These are phyloP conservation scores for Lotus japonicus DNA, from an alignment of 306 rosid species.

Conservation along the genomic window DNA sequence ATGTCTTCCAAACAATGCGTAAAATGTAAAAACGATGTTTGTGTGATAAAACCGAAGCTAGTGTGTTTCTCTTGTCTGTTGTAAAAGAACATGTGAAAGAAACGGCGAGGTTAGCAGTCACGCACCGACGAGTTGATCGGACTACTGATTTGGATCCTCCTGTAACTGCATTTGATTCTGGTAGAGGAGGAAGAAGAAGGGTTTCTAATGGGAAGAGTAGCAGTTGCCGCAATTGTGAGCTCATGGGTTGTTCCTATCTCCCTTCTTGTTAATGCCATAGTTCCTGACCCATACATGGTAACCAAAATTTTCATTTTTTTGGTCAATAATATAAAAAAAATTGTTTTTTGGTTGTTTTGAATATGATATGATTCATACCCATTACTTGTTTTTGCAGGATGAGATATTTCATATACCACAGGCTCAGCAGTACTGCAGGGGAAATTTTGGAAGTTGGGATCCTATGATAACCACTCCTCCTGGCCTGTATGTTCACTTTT, in stretches of 20 bases:
- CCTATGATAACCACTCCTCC: conserved; percentile 98
- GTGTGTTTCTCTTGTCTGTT: too few species aligned
- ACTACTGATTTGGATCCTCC: too few species aligned
- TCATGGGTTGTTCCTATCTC: conserved; percentile 70
- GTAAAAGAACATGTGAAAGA: too few species aligned
- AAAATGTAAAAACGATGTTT: too few species aligned
- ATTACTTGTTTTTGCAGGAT: conserved; percentile 48
- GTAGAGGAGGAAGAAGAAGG: not conserved
- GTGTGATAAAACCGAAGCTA: too few species aligned
- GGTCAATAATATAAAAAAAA: not conserved
- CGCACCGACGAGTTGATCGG: too few species aligned
- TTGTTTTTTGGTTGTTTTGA: not conserved
- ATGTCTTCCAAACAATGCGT: too few species aligned
- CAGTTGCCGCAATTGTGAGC: conserved; percentile 66
- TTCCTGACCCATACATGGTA: conserved; percentile 87
- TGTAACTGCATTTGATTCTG: not conserved
- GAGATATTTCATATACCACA: conserved; percentile 91
- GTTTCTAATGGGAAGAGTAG: conserved; percentile 49
- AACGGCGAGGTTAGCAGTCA: too few species aligned
- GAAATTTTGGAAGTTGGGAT: conserved; percentile 91
- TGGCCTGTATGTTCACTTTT: conserved; percentile 64
- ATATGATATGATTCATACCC: not conserved
- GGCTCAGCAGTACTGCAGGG: conserved; percentile 70
- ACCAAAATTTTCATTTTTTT: not conserved
- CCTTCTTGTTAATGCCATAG: conserved; percentile 50